phyloP scores from a whole-genome alignment of 257 asterid species.

The Petunia axillaris region DNA sequence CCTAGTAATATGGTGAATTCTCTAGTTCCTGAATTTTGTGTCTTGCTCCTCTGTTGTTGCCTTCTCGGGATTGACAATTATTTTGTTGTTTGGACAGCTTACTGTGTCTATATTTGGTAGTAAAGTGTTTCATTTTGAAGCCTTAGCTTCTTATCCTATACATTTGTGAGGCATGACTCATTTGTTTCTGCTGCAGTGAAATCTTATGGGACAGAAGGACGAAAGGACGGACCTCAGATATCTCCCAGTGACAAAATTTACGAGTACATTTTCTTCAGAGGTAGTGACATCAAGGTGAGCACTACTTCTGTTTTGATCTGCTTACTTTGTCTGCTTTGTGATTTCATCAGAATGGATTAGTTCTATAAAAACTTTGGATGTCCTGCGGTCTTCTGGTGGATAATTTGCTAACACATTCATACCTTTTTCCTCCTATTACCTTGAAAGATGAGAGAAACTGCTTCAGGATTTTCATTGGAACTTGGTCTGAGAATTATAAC shows the following conservation, averaged over 20 bases:
- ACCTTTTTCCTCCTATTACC: background rate
- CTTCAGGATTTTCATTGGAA: background rate
- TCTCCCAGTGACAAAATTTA: conserved; percentile 34
- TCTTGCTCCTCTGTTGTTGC: background rate
- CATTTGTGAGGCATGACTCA: background rate
- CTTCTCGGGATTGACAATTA: background rate
- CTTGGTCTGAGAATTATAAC: no score
- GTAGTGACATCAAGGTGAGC: conserved; percentile 40
- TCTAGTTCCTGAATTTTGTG: conserved; percentile 5
- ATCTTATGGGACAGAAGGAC: conserved; percentile 44
- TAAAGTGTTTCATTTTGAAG: background rate
- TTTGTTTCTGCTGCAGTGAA: conserved; percentile 35
- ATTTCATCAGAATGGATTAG: background rate
- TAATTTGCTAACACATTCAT: background rate
- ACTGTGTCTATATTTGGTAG: background rate
- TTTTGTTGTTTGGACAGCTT: background rate
- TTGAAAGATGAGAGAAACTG: background rate
- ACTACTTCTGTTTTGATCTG: background rate
- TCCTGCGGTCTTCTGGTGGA: background rate
- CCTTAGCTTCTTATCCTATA: background rate
- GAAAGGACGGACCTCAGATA: conserved; percentile 36
- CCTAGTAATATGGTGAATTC: background rate
- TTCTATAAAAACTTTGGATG: background rate
- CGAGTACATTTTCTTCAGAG: conserved; percentile 38
- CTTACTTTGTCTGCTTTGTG: background rate